These are phyloP conservation scores for Balansia obtecta DNA, from an alignment of 2,329 filamentous ascomycete species.

Conservation along the genomic window DNA sequence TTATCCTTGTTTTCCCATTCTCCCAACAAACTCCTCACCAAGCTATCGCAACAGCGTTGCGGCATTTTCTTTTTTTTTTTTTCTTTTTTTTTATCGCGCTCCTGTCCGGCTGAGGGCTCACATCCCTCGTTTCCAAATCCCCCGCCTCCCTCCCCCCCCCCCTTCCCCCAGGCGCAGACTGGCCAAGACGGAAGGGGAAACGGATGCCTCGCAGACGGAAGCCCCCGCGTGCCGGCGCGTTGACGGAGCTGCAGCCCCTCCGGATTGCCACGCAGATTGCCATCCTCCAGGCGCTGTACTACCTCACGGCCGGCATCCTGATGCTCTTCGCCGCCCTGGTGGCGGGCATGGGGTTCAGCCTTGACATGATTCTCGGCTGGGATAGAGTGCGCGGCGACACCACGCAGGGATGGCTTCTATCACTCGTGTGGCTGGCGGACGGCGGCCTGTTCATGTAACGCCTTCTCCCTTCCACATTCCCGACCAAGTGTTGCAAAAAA, in stretches of 20 bases:
- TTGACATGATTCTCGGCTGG: constrained; percentile 47
- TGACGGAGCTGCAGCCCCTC: constrained; percentile 47
- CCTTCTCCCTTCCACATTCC: constrained; percentile 7
- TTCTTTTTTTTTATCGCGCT: too few relatives aligned
- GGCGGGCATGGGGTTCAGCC: constrained; percentile 39
- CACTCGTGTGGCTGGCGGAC: constrained; percentile 44
- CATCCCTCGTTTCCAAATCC: too few relatives aligned
- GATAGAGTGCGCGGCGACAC: constrained; percentile 46
- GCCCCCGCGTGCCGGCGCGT: constrained; percentile 46
- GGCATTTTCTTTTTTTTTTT: too few relatives aligned
- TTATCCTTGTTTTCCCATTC: too few relatives aligned
- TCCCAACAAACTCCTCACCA: too few relatives aligned
- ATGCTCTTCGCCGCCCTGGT: constrained; percentile 47
- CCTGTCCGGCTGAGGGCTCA: too few relatives aligned
- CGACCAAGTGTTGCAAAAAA: too few relatives aligned
- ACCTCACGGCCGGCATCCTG: constrained; percentile 36
- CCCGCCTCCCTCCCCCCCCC: too few relatives aligned
- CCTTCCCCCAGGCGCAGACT: too few relatives aligned
- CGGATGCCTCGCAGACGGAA: constrained; percentile 46
- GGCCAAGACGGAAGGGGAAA: too few relatives aligned
- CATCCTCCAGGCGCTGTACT: constrained; percentile 43
- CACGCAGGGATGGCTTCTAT: constrained; percentile 47
- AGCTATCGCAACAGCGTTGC: too few relatives aligned
- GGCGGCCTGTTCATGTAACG: constrained; percentile 40
- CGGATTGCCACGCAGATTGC: constrained; percentile 48